Percentiles rank a stretch among this genome's conserved stretches.
Evolutionary conservation across 2,329 filamentous ascomycete species (phyloP).

Genomic region (Cryphonectria radicalis): DNA sequence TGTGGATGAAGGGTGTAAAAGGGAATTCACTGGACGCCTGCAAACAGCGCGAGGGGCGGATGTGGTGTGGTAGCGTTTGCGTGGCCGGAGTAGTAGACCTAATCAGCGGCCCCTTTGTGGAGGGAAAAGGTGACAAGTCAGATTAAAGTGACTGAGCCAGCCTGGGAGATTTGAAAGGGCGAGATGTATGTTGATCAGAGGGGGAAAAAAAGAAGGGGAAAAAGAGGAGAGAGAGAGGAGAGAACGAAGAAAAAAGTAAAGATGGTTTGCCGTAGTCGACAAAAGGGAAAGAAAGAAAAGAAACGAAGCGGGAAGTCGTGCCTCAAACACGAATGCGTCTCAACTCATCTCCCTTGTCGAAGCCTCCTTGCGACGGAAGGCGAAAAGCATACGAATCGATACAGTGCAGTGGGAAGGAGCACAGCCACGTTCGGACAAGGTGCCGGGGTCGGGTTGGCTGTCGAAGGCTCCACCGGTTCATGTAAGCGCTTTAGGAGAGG

Average conservation of each 20-base stretch:
- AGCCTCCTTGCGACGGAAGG: background rate
- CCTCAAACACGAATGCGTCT: constrained; percentile 19
- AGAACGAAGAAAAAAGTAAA: background rate
- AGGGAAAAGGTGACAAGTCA: background rate
- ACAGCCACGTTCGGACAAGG: constrained; percentile 11
- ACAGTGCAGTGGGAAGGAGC: background rate
- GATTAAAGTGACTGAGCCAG: background rate
- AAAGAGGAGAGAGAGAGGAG: background rate
- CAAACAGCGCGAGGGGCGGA: background rate
- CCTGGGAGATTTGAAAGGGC: background rate
- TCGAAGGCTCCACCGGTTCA: background rate
- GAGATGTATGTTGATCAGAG: background rate
- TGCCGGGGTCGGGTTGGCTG: background rate
- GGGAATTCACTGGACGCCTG: background rate
- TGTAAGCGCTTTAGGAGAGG: constrained; percentile 2
- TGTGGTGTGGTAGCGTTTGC: background rate
- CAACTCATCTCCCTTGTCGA: constrained; percentile 11
- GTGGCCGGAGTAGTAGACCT: background rate
- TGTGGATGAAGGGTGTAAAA: background rate
- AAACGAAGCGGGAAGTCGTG: background rate
- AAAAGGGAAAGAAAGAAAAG: background rate
- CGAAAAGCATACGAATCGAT: background rate
- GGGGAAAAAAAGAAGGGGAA: background rate
- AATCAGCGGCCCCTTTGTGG: background rate
- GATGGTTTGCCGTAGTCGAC: background rate